phyloP scores from a whole-genome alignment of 2,329 filamentous ascomycete species.

The Talaromyces sp. region DNA sequence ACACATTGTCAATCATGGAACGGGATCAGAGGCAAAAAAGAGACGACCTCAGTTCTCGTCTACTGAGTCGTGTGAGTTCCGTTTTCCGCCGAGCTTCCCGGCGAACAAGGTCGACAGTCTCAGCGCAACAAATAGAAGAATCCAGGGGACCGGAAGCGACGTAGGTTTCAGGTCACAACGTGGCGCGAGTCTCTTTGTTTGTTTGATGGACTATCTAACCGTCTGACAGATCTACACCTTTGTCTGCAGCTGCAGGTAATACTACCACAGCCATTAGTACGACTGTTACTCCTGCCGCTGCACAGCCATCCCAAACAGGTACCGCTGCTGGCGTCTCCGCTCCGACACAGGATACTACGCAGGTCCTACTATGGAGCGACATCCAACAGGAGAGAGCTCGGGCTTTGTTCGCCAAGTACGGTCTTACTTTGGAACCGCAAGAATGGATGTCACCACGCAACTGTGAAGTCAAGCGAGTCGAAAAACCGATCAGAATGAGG shows the following conservation, averaged over 20 bases:
- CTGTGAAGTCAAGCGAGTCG: conserved; percentile 39
- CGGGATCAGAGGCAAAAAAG: conserved; percentile 13
- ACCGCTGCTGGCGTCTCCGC: conserved; percentile 4
- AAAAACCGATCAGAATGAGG: conserved; percentile 47
- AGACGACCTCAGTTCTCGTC: conserved; percentile 12
- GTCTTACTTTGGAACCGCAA: conserved; percentile 41
- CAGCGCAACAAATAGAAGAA: neutral
- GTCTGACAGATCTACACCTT: conserved; percentile 5
- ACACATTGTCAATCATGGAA: conserved; percentile 7
- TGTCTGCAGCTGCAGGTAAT: conserved; percentile 1
- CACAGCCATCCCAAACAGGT: conserved; percentile 5
- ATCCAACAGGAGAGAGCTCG: conserved; percentile 45
- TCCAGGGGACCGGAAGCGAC: neutral
- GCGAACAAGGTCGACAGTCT: conserved; percentile 13
- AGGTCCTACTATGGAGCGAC: conserved; percentile 30
- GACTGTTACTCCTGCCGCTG: neutral
- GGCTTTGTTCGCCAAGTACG: conserved; percentile 47
- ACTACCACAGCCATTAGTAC: neutral
- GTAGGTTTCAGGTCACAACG: conserved; percentile 9
- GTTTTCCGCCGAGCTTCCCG: conserved; percentile 16
- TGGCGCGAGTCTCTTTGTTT: neutral
- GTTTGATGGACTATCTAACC: neutral
- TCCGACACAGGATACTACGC: conserved; percentile 22
- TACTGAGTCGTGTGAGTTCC: conserved; percentile 14
- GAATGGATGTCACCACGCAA: conserved; percentile 40